These are phyloP conservation scores for Phenoliferia sp. DNA, from an alignment of 1,284 basidiomycete species.

Conservation along the genomic window DNA sequence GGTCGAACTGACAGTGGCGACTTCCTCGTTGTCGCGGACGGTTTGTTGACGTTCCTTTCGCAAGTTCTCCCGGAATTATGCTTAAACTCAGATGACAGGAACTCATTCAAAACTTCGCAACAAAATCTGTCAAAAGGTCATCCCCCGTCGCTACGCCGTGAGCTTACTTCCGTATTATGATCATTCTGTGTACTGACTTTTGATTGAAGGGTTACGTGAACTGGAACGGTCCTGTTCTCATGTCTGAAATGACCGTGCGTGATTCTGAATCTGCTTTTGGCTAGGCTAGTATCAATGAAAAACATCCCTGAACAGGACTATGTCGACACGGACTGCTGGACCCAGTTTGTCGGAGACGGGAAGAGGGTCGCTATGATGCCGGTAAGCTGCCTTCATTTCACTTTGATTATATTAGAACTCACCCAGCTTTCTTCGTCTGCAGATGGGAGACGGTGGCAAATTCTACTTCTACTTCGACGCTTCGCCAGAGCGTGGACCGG, in stretches of 20 bases:
- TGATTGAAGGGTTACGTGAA: neutral
- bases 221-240: neutral
- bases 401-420: neutral
- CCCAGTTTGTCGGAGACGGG: neutral
- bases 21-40: neutral
- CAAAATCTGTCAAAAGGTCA: neutral
- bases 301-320: neutral
- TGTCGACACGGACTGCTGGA: neutral
- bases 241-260: neutral
- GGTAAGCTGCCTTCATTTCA: neutral
- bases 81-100: no score
- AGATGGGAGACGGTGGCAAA: neutral
- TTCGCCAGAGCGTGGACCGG: neutral
- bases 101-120: neutral
- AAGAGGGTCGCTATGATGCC: neutral
- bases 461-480: neutral
- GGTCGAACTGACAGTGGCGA: neutral
- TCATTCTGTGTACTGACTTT: neutral
- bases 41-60: no score
- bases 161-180: neutral
- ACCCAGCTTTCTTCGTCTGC: neutral
- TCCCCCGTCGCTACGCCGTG: neutral
- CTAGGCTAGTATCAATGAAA: neutral
- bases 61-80: no score
- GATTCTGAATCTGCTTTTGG: neutral